Evolutionary conservation across 2,329 filamentous ascomycete species (phyloP), one percentile per base, ranked within the genome.

Genomic region (Aspergillus floridensis): DNA sequence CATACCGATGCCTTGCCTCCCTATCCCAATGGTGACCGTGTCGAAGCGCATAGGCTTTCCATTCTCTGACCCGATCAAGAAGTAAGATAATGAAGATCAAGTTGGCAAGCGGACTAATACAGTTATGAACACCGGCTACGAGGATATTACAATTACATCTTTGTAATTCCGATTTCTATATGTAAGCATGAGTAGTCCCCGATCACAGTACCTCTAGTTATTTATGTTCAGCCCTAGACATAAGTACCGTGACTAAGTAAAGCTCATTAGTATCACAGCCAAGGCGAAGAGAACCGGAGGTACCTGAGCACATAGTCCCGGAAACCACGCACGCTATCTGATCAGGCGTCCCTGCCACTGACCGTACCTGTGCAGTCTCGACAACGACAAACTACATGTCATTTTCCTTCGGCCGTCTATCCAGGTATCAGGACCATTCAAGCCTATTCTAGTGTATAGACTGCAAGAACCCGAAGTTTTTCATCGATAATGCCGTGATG

Each of bases 141-240:
- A 87, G 78, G 2, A 85, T 76, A 22, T 77, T 81, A 22, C 76
- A 78, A 35, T 77, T 75, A 4, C 83, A n/a, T n/a, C n/a, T n/a
- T 84, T 1, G 80, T 80, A 14, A 89, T 84, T 8, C 84, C 84
- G 2, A 89, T 72, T 72, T 66, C 64, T 76, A 77, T 65, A 77
- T 74, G 60, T 2, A 10, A 72, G 72, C 70, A 77, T 60, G 74
- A 74, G 61, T 78, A 78, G 65, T 77, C 77, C 56, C 70, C 71
- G 56, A 78, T 77, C 60, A 77, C 74, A 63, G 78, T 76, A 60
- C 76, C 73, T 16, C 74, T 75, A n/a, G 75, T 76, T 65, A 77
- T 82, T 63, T 89, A 86, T 51, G 86, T 86, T 65, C 89, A 87
- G 61, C 86, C 81, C 69, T 90, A 86, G 44, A 88, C 82, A 32